Evolutionary conservation across 306 rosid genomes (phyloP).

Genomic region (Inga leiocalycina): DNA sequence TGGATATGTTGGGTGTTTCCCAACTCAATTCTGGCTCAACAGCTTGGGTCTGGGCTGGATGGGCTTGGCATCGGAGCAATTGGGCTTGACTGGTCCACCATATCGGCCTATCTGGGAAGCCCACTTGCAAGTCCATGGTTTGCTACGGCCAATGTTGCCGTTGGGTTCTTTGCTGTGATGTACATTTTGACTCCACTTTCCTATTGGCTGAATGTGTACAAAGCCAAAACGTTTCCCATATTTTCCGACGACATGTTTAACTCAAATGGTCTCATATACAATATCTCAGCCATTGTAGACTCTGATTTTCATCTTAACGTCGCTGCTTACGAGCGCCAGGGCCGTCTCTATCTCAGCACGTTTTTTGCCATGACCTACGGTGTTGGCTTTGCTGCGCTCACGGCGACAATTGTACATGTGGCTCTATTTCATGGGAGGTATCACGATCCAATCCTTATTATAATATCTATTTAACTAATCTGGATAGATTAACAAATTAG

Average conservation of each 20-base stretch:
- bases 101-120: constrained; percentile 89
- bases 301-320: constrained; percentile 66
- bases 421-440: constrained; percentile 92
- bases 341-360: constrained; percentile 60
- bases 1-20: constrained; percentile 95
- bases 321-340: constrained; percentile 62
- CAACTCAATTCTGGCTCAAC: constrained; percentile 66
- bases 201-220: constrained; percentile 74
- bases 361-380: constrained; percentile 82
- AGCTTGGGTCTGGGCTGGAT: constrained; percentile 76
- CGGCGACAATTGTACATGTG: constrained; percentile 82
- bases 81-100: constrained; percentile 90
- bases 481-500: too few species aligned
- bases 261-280: constrained; percentile 51
- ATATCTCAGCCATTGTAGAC: constrained; percentile 70
- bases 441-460: too few species aligned
- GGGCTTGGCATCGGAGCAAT: constrained; percentile 75
- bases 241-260: constrained; percentile 65
- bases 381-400: constrained; percentile 85
- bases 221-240: constrained; percentile 76
- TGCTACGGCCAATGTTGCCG: constrained; percentile 93
- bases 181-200: constrained; percentile 66
- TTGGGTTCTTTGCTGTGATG: constrained; percentile 67
- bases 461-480: too few species aligned
- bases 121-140: constrained; percentile 98